Evolutionary conservation across 2,329 filamentous ascomycete species (phyloP).

Genomic region (Diaporthe destruens): DNA sequence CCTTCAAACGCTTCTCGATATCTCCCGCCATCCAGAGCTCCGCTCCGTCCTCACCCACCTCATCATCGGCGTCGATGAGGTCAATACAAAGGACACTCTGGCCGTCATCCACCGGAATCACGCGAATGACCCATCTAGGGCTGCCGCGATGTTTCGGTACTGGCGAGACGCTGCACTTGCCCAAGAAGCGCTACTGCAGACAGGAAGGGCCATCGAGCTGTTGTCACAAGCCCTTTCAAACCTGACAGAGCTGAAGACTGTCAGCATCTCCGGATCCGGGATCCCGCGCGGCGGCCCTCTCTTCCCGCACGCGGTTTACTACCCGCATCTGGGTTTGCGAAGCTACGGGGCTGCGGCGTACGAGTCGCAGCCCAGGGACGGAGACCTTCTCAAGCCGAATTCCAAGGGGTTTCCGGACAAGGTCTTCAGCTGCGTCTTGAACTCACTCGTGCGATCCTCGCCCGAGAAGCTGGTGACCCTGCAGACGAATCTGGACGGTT

Average conservation of each 20-base stretch:
- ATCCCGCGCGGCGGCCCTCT: rapidly evolving
- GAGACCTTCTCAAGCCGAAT: rapidly evolving
- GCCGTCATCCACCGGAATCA: neutral
- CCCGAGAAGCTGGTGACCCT: neutral
- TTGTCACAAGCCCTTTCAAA: neutral
- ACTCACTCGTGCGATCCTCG: neutral
- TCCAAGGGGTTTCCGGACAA: neutral
- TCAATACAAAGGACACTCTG: neutral
- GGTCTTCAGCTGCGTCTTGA: neutral
- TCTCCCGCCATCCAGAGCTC: neutral
- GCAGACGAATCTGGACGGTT: neutral
- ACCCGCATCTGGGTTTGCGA: neutral
- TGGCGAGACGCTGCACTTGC: neutral
- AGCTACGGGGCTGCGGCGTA: conserved; percentile 5
- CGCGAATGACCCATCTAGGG: neutral
- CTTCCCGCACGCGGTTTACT: no score
- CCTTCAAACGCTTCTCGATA: neutral
- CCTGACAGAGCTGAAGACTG: neutral
- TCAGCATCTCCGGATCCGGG: neutral
- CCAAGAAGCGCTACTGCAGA: neutral
- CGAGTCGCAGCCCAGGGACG: neutral
- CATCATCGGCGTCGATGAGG: neutral
- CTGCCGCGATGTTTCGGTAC: neutral
- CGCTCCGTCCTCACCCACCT: neutral
- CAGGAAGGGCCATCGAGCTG: neutral